Evolutionary conservation across 441 rosid species (phyloP), one percentile per base, ranked within the genome.

Genomic region (Jatropha podagrica): DNA sequence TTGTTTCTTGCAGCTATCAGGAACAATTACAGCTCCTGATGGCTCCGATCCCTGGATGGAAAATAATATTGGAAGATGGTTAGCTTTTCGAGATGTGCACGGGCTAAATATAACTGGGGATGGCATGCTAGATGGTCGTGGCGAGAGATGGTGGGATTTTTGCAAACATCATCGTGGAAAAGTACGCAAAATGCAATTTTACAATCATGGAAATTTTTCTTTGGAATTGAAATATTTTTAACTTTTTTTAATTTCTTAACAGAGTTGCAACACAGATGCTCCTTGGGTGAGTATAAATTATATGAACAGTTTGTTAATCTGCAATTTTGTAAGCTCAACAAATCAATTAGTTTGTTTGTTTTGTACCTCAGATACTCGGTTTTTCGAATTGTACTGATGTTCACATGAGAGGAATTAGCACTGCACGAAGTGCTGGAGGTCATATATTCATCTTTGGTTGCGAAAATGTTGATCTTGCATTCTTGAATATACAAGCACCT

Each of bases 91-190:
- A 3, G 52, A 46, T 6, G 46, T 81, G 27, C 32, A 68, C 15
- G 79, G 80, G 3, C 81, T 82, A 10, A 74, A 40, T 1, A 54
- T 82, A 2, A n/a, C n/a, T 2, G 85, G 89, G 4, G 7, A 3
- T 15, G 82, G 89, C 15, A 2, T 15, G 0, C 13, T 87, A 3
- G 81, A 87, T 64, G 90, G 88, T 3, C 76, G 71, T 3, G 86
- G 88, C 4, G 5, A 72, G 5, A 64, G 73, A 7, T 82, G 89
- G 87, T 84, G 87, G 87, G 82, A 81, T 55, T 83, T 84, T 26
- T 90, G 94, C 80, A 81, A 68, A 80, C 38, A 78, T 67, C 75
- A 84, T 75, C 79, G 85, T 6, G 68, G 74, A 10, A n/a, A 68
- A 46, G 86, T 85, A 86, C 5, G 15, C 14, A 4, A 8, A 3